A percentile compares a stretch with the other conserved stretches of the same genome.
Conservation (phyloP, 2,329 filamentous ascomycete genomes). For the Huntiella abstrusa region DNA sequence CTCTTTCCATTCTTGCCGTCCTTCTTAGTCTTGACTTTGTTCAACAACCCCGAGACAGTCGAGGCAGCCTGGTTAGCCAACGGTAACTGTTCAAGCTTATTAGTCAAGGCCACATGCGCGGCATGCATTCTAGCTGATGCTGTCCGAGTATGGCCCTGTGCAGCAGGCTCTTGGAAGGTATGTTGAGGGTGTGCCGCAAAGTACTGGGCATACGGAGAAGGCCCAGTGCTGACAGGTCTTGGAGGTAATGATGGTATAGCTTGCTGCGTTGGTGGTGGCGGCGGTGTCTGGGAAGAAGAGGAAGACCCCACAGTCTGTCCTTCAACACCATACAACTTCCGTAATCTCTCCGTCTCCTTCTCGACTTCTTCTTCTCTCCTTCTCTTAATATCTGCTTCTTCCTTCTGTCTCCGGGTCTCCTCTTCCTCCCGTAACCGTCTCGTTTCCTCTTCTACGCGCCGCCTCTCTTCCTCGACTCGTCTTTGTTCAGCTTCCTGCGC, state of each 20-base stretch:
- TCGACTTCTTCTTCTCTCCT: slow-evolving; percentile 57
- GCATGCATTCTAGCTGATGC: not conserved
- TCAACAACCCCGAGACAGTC: slow-evolving; percentile 27
- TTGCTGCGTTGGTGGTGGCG: slow-evolving; percentile 15
- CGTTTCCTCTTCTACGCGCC: slow-evolving; percentile 25
- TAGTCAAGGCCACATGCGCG: not conserved
- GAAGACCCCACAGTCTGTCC: slow-evolving; percentile 20
- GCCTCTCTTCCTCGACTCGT: slow-evolving; percentile 41
- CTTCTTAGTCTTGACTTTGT: slow-evolving; percentile 16
- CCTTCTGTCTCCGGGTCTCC: slow-evolving; percentile 24
- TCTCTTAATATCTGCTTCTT: slow-evolving; percentile 55
- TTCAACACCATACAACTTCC: slow-evolving; percentile 44
- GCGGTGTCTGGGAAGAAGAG: slow-evolving; percentile 12
- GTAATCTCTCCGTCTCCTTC: slow-evolving; percentile 65
- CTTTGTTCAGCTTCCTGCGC: slow-evolving; percentile 25
- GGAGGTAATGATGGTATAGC: slow-evolving; percentile 18
- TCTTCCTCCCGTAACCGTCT: not conserved
- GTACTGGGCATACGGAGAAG: slow-evolving; percentile 15
- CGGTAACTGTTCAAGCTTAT: slow-evolving; percentile 3
- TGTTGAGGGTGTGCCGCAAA: slow-evolving; percentile 14
- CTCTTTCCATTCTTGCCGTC: slow-evolving; percentile 27
- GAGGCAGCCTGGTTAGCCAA: slow-evolving; percentile 18
- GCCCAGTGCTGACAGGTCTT: slow-evolving; percentile 24
- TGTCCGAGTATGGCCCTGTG: slow-evolving; percentile 11
- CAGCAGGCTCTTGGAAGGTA: slow-evolving; percentile 11